Base-by-base conservation (phyloP, 2,329 filamentous ascomycete species). In the Fusarium sp. region DNA sequence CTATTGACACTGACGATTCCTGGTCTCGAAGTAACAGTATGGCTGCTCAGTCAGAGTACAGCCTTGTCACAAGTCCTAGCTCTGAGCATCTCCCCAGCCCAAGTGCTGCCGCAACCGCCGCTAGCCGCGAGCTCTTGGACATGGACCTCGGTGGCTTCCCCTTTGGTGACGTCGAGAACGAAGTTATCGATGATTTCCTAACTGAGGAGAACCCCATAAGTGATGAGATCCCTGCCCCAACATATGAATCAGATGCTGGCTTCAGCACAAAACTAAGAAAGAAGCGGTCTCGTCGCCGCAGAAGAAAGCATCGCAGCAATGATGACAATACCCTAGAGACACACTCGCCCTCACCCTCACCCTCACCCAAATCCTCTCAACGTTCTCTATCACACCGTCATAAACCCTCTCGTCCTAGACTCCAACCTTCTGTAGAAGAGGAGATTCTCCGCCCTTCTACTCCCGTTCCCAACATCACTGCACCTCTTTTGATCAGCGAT, bases 101-200 rank as follows among this genome's bases (percentile, higher is more conserved):
- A 7, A 87, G 85, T 31, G 83, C 86, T 2, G 86, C 86, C 1
- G 86, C 85, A 2, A 80, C 79, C 3, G 85, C 85, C n/a, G 84
- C 82, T 4, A 82, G 84, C 49, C 78, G 80, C 33, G 83, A 87
- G 70, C 78, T 88, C 47, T 69, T 78, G 47, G 79, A 77, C 23
- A 53, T 78, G 25, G 79, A 80, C 27, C 63, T 82, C 1, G 81
- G 80, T 17, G 78, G 76, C 7, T 77, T 81, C 62, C 72, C 77
- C 23, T 79, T 79, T 52, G 74, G 75, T 29, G 75, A 75, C 17
- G 73, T 79, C 39, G 78, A 80, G 27, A 74, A 73, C 14, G 72
- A 74, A 14, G 69, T 70, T 23, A 61, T 75, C 33, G 75, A 79
- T 29, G 75, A 74, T 15, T 58, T 79, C 39, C 75, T 74, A 0